Percentiles rank a stretch among this genome's conserved stretches.
Evolutionary conservation across 2,329 filamentous ascomycete genomes (phyloP).

Genomic region (Venturia oleaginea): DNA sequence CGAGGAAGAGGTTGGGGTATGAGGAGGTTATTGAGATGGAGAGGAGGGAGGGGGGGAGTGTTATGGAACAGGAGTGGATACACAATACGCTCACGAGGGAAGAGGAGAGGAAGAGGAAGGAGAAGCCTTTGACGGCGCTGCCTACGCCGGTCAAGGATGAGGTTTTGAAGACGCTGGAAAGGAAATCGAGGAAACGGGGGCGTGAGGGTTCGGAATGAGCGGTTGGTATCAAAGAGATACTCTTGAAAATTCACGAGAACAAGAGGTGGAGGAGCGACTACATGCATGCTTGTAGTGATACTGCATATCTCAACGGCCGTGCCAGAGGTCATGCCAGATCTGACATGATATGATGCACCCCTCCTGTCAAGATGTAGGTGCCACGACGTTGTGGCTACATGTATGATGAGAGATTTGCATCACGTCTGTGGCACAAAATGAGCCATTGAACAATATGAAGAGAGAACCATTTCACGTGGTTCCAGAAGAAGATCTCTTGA

Average conservation of each 20-base stretch:
- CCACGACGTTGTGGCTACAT: background rate
- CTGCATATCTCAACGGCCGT: background rate
- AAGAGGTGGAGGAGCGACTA: background rate
- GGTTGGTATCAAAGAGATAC: no score
- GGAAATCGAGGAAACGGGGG: background rate
- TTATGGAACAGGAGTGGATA: conserved; percentile 7
- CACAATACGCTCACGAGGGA: background rate
- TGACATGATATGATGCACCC: background rate
- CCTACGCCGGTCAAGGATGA: background rate
- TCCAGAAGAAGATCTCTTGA: background rate
- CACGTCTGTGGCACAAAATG: background rate
- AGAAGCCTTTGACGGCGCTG: background rate
- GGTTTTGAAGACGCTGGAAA: background rate
- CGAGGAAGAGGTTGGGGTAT: conserved; percentile 11
- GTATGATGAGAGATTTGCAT: background rate
- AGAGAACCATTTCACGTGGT: background rate
- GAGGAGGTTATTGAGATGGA: conserved; percentile 12
- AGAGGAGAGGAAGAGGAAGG: conserved; percentile 7
- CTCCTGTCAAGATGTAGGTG: background rate
- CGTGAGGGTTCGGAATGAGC: background rate
- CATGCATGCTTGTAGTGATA: background rate
- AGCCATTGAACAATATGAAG: background rate
- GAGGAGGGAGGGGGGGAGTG: background rate
- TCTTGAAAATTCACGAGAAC: no score
- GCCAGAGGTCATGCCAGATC: background rate